Evolutionary conservation across 2,329 filamentous ascomycete species (phyloP).

Genomic region (Microcera coccophila): DNA sequence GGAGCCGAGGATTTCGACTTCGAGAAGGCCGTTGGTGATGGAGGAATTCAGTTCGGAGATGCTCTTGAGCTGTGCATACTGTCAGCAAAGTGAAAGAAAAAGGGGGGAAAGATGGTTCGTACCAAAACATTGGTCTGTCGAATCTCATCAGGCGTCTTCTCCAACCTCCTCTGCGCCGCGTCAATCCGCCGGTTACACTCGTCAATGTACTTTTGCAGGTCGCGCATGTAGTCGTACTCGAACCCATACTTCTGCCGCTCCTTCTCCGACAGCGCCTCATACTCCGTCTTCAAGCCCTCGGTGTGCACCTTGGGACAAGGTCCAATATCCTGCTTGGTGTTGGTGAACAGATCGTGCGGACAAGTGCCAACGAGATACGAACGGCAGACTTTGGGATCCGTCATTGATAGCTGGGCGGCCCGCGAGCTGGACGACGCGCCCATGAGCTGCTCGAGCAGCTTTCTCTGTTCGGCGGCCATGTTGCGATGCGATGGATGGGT

Average conservation of each 20-base stretch:
- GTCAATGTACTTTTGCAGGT: slow-evolving; percentile 94
- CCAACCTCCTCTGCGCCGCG: slow-evolving; percentile 78
- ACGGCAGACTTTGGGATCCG: slow-evolving; percentile 88
- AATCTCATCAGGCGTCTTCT: slow-evolving; percentile 98
- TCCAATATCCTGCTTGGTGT: slow-evolving; percentile 96
- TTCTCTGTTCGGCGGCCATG: slow-evolving; percentile 97
- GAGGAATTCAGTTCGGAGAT: slow-evolving; percentile 77
- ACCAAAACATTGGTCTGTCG: slow-evolving; percentile 85
- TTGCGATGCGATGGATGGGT: not conserved
- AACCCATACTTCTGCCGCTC: slow-evolving; percentile 81
- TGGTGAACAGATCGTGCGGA: slow-evolving; percentile 98
- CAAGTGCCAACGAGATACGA: slow-evolving; percentile 92
- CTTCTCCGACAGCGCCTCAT: slow-evolving; percentile 66
- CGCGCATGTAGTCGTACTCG: slow-evolving; percentile 93
- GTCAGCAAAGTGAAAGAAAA: slow-evolving; percentile 9
- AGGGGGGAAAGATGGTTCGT: slow-evolving; percentile 4
- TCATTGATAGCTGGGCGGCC: slow-evolving; percentile 79
- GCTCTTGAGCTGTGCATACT: slow-evolving; percentile 59
- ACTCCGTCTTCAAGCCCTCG: slow-evolving; percentile 84
- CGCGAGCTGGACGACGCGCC: slow-evolving; percentile 69
- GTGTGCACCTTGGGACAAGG: slow-evolving; percentile 84
- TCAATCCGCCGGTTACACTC: slow-evolving; percentile 96
- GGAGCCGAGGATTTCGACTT: slow-evolving; percentile 82
- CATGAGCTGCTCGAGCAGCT: slow-evolving; percentile 97
- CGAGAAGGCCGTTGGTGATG: slow-evolving; percentile 77